Evolutionary conservation across 2,329 filamentous ascomycete species (phyloP), one percentile per base, ranked within the genome.

Genomic region (Rutstroemia sp.): DNA sequence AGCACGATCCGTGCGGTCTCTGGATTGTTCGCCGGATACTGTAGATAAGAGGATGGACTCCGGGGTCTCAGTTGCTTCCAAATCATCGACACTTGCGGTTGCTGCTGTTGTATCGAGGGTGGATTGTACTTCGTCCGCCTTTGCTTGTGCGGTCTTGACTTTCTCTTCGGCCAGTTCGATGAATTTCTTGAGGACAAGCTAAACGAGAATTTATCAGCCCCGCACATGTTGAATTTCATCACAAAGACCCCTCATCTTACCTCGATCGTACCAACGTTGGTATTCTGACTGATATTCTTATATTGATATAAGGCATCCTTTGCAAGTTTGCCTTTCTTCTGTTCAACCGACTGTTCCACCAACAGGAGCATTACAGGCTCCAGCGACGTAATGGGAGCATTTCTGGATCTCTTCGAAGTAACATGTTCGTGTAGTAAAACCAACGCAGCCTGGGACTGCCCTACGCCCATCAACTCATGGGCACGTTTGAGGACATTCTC

Each of bases 221-320:
- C 38, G 52, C 52, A 50, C 52, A 55, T 17, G n/a, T 44, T 4
- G 21, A 42, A 50, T 30, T 44, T 46, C 42, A 46, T 14, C 42
- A n/a, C 14, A 10, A 10, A n/a, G 23, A 9, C 9, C 42, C 12
- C 19, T 46, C 9, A 37, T 38, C 72, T 59, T 76, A 90, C 88
- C 84, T 97, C 94, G 72, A 99, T 99, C 60, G 94, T 99, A 67
- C 84, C 91, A 65, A 99, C 91, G 72, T 97, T 97, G 67, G 92
- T 96, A 78, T 99, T 99, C 75, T 99, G 94, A 56, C 92, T 92
- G 65, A 96, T 97, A 75, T 99, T 99, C 82, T 99, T 99, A 83
- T 99, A 99, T 74, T 96, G 94, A 74, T 97, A 99, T 49, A 99
- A 82, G 60, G 94, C 94, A 77, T 99, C 94, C 81, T 99, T 99